Percentiles rank a stretch among this genome's conserved stretches.
phyloP scores from a whole-genome alignment of 805 yeast species.

The Priceomyces medius region DNA sequence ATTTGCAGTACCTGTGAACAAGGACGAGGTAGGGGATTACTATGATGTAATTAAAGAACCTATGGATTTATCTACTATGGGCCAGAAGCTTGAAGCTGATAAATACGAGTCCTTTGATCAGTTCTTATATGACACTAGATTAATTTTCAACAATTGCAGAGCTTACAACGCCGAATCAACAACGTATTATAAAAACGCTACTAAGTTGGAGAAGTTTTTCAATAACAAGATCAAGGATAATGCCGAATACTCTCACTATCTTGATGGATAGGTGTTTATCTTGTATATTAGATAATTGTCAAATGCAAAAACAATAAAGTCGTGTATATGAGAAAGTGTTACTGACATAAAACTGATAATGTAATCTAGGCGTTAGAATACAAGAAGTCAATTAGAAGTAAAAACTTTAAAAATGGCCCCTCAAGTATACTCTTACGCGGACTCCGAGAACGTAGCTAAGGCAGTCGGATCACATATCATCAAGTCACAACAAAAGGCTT shows the following conservation, averaged over 20 bases:
- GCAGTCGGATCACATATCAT: slow-evolving; percentile 66
- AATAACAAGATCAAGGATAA: slow-evolving; percentile 78
- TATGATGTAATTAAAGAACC: slow-evolving; percentile 96
- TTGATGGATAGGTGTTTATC: slow-evolving; percentile 39
- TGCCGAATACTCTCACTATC: slow-evolving; percentile 85
- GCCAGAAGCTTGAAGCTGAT: slow-evolving; percentile 86
- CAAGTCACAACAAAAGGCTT: slow-evolving; percentile 58
- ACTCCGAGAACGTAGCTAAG: slow-evolving; percentile 59
- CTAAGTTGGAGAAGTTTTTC: slow-evolving; percentile 87
- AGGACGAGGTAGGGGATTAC: slow-evolving; percentile 93
- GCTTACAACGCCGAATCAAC: slow-evolving; percentile 91
- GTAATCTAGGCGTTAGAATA: neutral
- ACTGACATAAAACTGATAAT: neutral
- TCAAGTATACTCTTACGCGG: slow-evolving; percentile 49
- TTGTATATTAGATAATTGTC: neutral
- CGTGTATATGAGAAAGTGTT: neutral
- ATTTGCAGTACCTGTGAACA: slow-evolving; percentile 86
- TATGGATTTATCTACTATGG: slow-evolving; percentile 97
- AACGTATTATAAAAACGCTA: slow-evolving; percentile 93
- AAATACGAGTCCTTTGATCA: slow-evolving; percentile 89
- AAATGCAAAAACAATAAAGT: neutral
- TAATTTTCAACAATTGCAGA: slow-evolving; percentile 88
- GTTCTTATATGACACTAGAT: slow-evolving; percentile 81
- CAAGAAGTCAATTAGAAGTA: neutral
- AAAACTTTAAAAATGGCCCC: slow-evolving; percentile 22